Percentiles rank a stretch among this genome's conserved stretches.
Evolutionary conservation across 192 early-diverging fungal species (phyloP).

Genomic region (Geosiphon pyriformis): DNA sequence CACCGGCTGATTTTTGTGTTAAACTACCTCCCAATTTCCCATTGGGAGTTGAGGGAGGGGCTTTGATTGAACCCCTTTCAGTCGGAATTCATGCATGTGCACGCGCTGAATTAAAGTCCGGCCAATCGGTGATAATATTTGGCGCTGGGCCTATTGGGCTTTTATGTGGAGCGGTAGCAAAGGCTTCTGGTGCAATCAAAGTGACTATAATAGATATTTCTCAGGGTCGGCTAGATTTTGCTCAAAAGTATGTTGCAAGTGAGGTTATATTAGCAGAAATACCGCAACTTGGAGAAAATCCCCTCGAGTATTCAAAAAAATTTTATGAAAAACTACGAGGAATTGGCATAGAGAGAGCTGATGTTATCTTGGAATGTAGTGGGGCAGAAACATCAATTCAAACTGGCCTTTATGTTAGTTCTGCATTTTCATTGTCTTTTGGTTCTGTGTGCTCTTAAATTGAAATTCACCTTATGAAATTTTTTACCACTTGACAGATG

Average conservation of each 20-base stretch:
- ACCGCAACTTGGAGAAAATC: neutral
- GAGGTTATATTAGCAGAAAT: neutral
- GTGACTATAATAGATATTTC: constrained; percentile 36
- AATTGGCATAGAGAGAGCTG: constrained; percentile 21
- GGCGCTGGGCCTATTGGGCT: constrained; percentile 45
- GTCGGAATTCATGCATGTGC: constrained; percentile 37
- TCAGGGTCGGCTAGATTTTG: constrained; percentile 32
- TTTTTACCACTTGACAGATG: neutral
- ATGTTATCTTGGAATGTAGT: constrained; percentile 37
- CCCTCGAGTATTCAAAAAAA: constrained; percentile 21
- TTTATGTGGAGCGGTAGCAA: constrained; percentile 36
- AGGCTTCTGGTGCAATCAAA: constrained; percentile 36
- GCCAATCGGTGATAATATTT: constrained; percentile 39
- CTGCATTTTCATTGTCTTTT: too few relatives aligned
- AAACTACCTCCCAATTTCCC: constrained; percentile 35
- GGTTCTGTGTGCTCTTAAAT: too few relatives aligned
- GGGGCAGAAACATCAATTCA: constrained; percentile 42
- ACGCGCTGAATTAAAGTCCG: constrained; percentile 29
- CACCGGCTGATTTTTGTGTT: constrained; percentile 39
- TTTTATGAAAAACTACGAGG: neutral
- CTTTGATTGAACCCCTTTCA: constrained; percentile 41
- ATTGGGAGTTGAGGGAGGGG: constrained; percentile 36
- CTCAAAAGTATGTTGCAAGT: constrained; percentile 33
- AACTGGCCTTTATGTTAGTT: constrained; percentile 32
- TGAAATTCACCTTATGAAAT: too few relatives aligned